These are phyloP conservation scores for Aphanomyces stellatus DNA, from an alignment of 352 stramenopile genomes.

Conservation along the genomic window DNA sequence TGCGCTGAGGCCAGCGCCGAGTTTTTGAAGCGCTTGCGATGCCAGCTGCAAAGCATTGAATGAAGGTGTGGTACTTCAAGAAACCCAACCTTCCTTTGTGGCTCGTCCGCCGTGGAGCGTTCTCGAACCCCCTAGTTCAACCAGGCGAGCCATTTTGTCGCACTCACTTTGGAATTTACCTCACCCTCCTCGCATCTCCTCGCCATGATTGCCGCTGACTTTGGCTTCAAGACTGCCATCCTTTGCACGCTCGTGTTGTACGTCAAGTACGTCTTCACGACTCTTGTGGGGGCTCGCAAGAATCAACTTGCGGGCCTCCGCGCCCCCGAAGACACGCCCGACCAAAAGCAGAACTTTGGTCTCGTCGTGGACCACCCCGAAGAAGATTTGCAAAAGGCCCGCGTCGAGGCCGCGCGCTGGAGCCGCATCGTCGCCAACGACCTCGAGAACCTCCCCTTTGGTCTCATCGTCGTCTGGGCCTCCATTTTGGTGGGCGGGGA, in stretches of 20 bases:
- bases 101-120: too few relatives aligned
- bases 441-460: constrained; percentile 15
- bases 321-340: constrained; percentile 12
- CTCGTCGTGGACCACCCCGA: not conserved
- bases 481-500: not conserved
- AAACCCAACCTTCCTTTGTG: too few relatives aligned
- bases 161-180: not conserved
- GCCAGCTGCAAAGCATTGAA: too few relatives aligned
- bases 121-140: too few relatives aligned
- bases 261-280: constrained; percentile 7
- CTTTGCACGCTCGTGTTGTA: constrained; percentile 12
- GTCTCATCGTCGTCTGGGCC: constrained; percentile 8
- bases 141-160: too few relatives aligned
- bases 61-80: too few relatives aligned
- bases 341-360: constrained; percentile 17
- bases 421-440: constrained; percentile 15
- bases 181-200: too few relatives aligned
- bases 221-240: not conserved
- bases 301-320: not conserved
- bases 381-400: not conserved
- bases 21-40: too few relatives aligned
- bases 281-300: not conserved
- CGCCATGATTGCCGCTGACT: not conserved
- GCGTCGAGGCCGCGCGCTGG: constrained; percentile 3
- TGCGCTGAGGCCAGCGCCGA: too few relatives aligned